Conservation (phyloP, 2,329 filamentous ascomycete species). For the Aspergillus bombycis region DNA sequence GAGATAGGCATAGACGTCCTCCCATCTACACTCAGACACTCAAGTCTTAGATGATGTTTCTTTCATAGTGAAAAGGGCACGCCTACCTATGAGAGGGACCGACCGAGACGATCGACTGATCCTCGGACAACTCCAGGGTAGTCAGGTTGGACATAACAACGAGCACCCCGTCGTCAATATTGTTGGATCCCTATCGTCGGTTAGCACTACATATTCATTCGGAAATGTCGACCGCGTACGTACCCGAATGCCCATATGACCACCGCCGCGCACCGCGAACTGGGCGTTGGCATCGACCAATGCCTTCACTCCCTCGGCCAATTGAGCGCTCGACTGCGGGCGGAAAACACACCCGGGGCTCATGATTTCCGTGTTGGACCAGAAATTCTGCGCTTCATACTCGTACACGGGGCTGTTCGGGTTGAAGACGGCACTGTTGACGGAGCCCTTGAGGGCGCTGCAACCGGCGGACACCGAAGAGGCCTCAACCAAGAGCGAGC, state of each 20-base stretch:
- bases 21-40: conserved; percentile 27
- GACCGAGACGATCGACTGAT: conserved; percentile 33
- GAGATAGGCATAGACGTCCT: conserved; percentile 38
- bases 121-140: conserved; percentile 29
- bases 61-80: background rate
- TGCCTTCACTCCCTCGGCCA: conserved; percentile 27
- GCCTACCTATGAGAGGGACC: conserved; percentile 32
- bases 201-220: background rate
- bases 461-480: conserved; percentile 21
- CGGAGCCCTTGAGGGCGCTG: conserved; percentile 16
- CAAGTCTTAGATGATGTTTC: background rate
- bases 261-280: conserved; percentile 39
- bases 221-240: background rate
- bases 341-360: conserved; percentile 39
- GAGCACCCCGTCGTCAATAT: conserved; percentile 38
- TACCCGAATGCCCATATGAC: conserved; percentile 39
- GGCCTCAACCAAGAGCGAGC: conserved; percentile 13
- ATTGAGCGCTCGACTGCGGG: conserved; percentile 29
- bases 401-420: conserved; percentile 29
- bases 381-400: conserved; percentile 37
- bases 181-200: conserved; percentile 33
- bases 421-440: conserved; percentile 28
- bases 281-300: conserved; percentile 26
- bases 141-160: conserved; percentile 38
- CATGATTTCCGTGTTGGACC: conserved; percentile 41